Base-by-base conservation (phyloP, 768 basidiomycete genomes). In the Lentinula aciculospora region DNA sequence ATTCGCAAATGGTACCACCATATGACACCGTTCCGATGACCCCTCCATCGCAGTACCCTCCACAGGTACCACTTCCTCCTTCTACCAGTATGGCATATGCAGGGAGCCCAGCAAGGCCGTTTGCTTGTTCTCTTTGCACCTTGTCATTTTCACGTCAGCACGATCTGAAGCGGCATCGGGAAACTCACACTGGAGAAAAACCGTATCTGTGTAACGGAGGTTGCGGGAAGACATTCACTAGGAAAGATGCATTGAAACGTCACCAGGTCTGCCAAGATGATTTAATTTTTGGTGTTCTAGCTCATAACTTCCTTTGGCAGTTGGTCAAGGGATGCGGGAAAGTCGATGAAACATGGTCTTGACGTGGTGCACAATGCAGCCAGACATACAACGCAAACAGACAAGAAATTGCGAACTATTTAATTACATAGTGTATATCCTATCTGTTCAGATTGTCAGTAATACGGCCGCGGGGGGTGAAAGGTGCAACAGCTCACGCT, bases 131-230 rank as follows among this genome's bases (percentile, higher is more conserved):
- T 63, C 68, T 90, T 61, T 93, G 90, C 68, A 79, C 88, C 10
- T 69, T 92, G 61, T 91, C 89, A 21, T 93, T 93, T 75, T 90
- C 90, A 66, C 82, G 90, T 44, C 88, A 89, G 67, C 90, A 93
- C 67, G 90, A 93, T 69, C 69, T 92, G 66, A 92, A 92, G 67
- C 81, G 90, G 34, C 90, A 93, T 71, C 78, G 86, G 61, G 89
- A 92, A 64, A 92, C 88, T 25, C 90, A 92, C 71, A 87, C 87
- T 4, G 89, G 89, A 36, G 89, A 92, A 70, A 92, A 91, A 68
- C 89, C 90, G 8, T 92, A 84, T 72, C 70, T 83, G 17, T 92
- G 90, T 70, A 91, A 91, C 63, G 89, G 88, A 12, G 87, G 86
- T 44, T 92, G 90, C 59, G 89, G 88, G 48, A 92, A 92, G 76